phyloP scores from a whole-genome alignment of 176 grass and related monocot genomes.

The Coix lacrymajobi region DNA sequence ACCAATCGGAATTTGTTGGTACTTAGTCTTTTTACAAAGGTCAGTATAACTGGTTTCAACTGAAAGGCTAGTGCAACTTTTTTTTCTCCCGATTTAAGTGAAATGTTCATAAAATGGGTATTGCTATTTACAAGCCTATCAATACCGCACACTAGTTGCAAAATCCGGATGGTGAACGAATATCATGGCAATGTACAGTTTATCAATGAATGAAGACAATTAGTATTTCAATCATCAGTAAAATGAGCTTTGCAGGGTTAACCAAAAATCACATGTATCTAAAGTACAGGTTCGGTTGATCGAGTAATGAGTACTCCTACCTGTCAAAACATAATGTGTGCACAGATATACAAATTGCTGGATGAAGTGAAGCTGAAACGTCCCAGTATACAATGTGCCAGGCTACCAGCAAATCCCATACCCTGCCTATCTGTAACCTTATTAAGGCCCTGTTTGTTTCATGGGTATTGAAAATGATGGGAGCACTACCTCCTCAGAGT shows the following conservation, averaged over 20 bases:
- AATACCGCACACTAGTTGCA: neutral
- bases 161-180: neutral
- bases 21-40: neutral
- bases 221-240: neutral
- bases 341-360: neutral
- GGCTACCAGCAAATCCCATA: too few species aligned
- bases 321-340: neutral
- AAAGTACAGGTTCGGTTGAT: neutral
- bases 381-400: neutral
- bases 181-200: neutral
- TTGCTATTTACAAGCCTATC: neutral
- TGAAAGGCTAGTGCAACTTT: neutral
- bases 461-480: too few species aligned
- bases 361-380: neutral
- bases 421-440: too few species aligned
- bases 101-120: neutral
- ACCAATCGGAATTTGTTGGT: neutral
- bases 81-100: neutral
- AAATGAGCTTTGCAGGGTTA: neutral
- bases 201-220: neutral
- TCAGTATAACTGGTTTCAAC: neutral
- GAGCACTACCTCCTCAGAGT: neutral
- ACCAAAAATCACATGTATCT: neutral
- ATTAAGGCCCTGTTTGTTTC: too few species aligned
- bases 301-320: neutral